These are phyloP conservation scores for Biscogniauxia mediterranea DNA, from an alignment of 2,329 filamentous ascomycete genomes.

Conservation along the genomic window DNA sequence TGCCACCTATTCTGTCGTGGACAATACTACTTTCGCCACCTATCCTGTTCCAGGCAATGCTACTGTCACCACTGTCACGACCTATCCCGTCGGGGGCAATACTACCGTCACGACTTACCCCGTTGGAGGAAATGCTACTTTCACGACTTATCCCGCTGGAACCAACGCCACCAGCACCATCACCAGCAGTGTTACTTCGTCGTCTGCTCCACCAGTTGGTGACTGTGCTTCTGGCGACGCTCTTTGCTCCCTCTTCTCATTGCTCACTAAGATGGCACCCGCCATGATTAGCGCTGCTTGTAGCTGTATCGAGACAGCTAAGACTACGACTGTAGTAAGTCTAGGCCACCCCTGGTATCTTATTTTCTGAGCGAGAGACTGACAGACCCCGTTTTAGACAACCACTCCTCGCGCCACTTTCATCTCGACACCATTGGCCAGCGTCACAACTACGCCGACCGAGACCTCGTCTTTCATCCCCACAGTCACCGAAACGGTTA, in stretches of 20 bases:
- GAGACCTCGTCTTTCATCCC: background rate
- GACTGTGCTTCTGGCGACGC: background rate
- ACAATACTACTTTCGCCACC: no score
- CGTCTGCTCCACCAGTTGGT: background rate
- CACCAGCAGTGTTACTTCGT: background rate
- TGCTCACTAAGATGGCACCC: background rate
- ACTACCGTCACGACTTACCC: no score
- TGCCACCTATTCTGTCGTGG: background rate
- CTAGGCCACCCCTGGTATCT: background rate
- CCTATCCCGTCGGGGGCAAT: no score
- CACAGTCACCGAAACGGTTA: background rate
- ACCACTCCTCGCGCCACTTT: background rate
- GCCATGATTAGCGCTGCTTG: background rate
- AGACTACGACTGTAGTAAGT: background rate
- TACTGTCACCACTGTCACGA: background rate
- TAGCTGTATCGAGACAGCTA: background rate
- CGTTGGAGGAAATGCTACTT: background rate
- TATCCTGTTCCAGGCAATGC: no score
- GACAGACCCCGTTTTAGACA: background rate
- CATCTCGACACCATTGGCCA: background rate
- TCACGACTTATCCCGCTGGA: no score
- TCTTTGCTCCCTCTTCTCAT: background rate
- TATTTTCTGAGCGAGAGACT: background rate
- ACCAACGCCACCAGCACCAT: no score
- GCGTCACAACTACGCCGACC: background rate